These are phyloP conservation scores for Phragmites australis DNA, from an alignment of 176 grass and related monocot species.

Conservation along the genomic window DNA sequence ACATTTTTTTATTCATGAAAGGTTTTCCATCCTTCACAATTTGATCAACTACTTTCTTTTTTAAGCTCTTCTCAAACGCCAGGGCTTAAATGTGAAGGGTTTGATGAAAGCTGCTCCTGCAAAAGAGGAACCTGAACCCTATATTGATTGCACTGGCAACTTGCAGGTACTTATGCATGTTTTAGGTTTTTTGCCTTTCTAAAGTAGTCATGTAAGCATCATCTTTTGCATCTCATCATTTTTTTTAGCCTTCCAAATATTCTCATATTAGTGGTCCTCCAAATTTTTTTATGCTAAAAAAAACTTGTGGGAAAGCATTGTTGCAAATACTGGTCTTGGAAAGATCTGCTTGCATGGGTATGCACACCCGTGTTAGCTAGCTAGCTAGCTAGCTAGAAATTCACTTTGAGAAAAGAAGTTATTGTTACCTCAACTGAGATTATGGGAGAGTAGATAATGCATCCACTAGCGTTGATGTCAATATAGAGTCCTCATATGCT, in stretches of 20 bases:
- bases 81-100: constrained; percentile 97
- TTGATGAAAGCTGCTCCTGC: constrained; percentile 70
- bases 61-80: constrained; percentile 89
- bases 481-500: too few species aligned
- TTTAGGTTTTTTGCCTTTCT: not conserved
- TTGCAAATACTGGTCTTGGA: not conserved
- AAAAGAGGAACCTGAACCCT: constrained; percentile 73
- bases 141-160: constrained; percentile 92
- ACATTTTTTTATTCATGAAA: not conserved
- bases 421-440: too few species aligned
- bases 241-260: not conserved
- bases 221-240: not conserved
- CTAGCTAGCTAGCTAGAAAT: not conserved
- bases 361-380: not conserved
- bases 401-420: constrained; percentile 15
- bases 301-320: not conserved
- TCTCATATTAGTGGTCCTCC: not conserved
- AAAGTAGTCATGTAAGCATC: not conserved
- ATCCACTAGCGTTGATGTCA: too few species aligned
- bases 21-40: constrained; percentile 23
- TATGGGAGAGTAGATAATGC: too few species aligned
- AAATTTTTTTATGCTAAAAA: constrained; percentile 9
- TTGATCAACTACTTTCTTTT: constrained; percentile 22
- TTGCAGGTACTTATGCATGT: constrained; percentile 64
- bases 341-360: not conserved